Evolutionary conservation across 2,329 filamentous ascomycete genomes (phyloP), one percentile per base, ranked within the genome.

Genomic region (Scedosporium dehoogii): DNA sequence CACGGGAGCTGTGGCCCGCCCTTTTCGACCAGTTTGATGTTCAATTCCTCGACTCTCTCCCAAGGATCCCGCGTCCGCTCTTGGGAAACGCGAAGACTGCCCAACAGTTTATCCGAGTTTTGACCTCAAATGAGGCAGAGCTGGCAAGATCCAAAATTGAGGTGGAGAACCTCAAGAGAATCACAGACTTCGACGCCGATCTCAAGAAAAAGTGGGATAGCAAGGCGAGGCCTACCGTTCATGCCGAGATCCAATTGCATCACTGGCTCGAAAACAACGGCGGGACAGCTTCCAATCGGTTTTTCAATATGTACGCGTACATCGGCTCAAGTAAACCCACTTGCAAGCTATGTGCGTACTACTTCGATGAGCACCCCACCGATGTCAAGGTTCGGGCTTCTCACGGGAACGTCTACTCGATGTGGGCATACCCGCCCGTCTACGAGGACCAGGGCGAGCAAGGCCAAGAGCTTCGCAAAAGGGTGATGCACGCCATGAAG

Each of bases 241-340:
- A 78, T 57, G 69, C 72, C 1, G 75, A 77, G 55, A 62, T 74
- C 0, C 64, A 72, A 0, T 65, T 76, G 0, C 67, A 72, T 9
- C 67, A 71, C 14, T 69, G 70, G 42, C 42, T 70, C 12, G 58
- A 68, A 16, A 41, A 59, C 14, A 63, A 10, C 14, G 59, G 44
- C 2, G 60, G 55, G 2, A 59, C 59, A 0, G 46, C 51, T 5
- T 29, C 7, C 0, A 27, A 64, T 0, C 42, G 42, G 0, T 77
- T 75, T 67, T 78, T 73, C 62, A 48, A 63, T 0, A 63, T 66
- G 7, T 71, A 68, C 63, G 67, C 65, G 14, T 78, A 77, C 61
- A 74, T 78, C n/a, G 76, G 75, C 0, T 69, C 67, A 29, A 76
- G 74, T 66, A 78, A 78, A 64, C 75, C 75, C 0, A 72, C 74